A percentile compares a stretch with the other conserved stretches of the same genome.
phyloP scores from a whole-genome alignment of 2,329 filamentous ascomycete species.

The Paracoccidioides lutzii region DNA sequence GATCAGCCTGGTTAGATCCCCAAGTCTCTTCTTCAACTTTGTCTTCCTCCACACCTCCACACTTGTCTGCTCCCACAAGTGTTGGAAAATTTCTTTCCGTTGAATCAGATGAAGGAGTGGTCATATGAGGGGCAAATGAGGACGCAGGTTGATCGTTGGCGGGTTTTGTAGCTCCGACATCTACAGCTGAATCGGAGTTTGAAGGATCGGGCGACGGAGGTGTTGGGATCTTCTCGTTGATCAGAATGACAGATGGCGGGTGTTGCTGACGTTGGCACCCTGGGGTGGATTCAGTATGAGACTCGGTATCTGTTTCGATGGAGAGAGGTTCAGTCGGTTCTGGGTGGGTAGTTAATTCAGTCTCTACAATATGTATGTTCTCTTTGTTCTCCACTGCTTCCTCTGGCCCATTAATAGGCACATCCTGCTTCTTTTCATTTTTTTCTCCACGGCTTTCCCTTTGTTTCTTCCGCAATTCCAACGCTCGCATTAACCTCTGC shows the following conservation, averaged over 20 bases:
- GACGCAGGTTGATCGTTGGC: constrained; percentile 8
- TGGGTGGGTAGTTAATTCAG: neutral
- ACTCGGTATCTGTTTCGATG: neutral
- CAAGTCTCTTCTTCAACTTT: neutral
- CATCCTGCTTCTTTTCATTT: constrained; percentile 16
- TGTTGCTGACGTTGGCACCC: neutral
- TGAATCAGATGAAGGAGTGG: neutral
- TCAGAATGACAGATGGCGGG: neutral
- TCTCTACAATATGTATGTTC: neutral
- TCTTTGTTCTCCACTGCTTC: constrained; percentile 6
- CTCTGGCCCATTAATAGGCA: constrained; percentile 4
- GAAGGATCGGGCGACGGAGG: constrained; percentile 9
- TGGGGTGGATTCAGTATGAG: neutral
- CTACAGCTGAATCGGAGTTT: constrained; percentile 16
- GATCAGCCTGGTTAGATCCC: neutral
- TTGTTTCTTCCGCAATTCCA: constrained; percentile 79
- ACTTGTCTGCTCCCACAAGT: neutral
- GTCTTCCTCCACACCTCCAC: neutral
- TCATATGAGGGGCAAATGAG: constrained; percentile 6
- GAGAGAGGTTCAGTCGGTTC: neutral
- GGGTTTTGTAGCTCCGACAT: constrained; percentile 11
- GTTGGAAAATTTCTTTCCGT: neutral
- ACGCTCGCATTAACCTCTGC: constrained; percentile 80
- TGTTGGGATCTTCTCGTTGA: constrained; percentile 5
- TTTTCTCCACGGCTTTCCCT: constrained; percentile 33